phyloP scores from a whole-genome alignment of 2,329 filamentous ascomycete species.

The Pseudopithomyces chartarum region DNA sequence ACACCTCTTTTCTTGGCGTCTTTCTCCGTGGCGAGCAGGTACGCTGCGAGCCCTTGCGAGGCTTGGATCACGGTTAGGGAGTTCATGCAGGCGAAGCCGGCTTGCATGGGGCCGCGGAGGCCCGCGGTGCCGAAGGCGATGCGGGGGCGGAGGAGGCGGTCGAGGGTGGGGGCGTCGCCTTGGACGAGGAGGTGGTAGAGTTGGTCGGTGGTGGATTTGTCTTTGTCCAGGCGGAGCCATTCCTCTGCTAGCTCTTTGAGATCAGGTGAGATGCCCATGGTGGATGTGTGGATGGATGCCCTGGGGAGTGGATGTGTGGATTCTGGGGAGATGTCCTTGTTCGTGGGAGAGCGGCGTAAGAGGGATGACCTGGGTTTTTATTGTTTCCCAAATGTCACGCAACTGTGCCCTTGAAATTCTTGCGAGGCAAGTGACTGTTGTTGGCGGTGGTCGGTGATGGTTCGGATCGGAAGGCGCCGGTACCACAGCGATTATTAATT shows the following conservation, averaged over 20 bases:
- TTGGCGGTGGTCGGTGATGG: constrained; percentile 1
- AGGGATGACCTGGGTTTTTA: no score
- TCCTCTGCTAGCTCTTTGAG: constrained; percentile 54
- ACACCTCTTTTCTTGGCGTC: constrained; percentile 54
- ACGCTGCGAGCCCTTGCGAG: constrained; percentile 67
- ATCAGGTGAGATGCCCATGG: constrained; percentile 31
- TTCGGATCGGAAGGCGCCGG: constrained; percentile 5
- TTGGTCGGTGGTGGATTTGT: constrained; percentile 58
- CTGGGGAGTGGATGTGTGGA: not conserved
- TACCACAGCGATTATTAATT: not conserved
- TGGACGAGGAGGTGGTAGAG: constrained; percentile 57
- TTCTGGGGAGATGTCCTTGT: not conserved
- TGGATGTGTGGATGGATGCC: not conserved
- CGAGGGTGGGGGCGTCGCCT: constrained; percentile 54
- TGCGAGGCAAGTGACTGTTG: constrained; percentile 20
- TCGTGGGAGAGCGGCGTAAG: not conserved
- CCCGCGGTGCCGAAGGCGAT: constrained; percentile 69
- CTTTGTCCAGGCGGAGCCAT: constrained; percentile 65
- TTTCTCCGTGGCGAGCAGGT: constrained; percentile 55
- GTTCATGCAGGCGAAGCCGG: constrained; percentile 67
- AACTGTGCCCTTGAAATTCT: constrained; percentile 15
- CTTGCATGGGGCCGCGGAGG: constrained; percentile 67
- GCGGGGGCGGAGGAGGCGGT: constrained; percentile 57
- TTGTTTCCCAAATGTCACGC: not conserved
- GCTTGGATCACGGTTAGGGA: constrained; percentile 65